Percentiles rank a stretch among this genome's conserved stretches.
Conservation (phyloP, 257 asterid genomes). For the Orobanche coerulescens region DNA sequence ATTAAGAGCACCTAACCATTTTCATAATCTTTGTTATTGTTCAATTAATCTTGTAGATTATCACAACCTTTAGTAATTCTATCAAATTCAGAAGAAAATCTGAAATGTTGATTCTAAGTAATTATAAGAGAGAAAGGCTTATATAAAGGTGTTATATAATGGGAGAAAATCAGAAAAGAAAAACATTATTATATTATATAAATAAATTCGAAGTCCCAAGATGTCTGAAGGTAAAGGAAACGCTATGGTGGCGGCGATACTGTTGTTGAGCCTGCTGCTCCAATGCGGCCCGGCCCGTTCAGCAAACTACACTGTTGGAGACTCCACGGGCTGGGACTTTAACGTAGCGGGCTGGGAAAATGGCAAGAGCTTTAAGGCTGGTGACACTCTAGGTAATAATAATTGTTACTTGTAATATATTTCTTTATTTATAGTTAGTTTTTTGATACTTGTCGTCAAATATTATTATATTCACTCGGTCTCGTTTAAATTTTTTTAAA, state of each 20-base stretch:
- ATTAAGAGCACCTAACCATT: no score
- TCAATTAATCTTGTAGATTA: no score
- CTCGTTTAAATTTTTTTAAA: no score
- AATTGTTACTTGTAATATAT: neutral
- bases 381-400: constrained; percentile 26
- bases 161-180: no score
- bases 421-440: neutral
- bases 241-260: neutral
- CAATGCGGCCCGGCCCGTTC: constrained; percentile 20
- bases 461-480: neutral
- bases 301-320: constrained; percentile 33
- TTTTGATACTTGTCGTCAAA: neutral
- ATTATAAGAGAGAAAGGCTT: no score
- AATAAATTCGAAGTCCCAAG: neutral
- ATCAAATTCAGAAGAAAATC: no score
- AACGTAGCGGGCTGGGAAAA: constrained; percentile 26
- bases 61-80: no score
- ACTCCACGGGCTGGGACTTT: constrained; percentile 31
- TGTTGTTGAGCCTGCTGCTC: neutral
- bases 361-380: constrained; percentile 28
- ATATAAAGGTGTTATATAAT: no score
- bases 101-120: no score
- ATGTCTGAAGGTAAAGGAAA: neutral
- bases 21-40: no score
- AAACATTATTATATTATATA: no score